Evolutionary conservation across 352 stramenopile species (phyloP).

Genomic region (Thraustochytrium sp.): DNA sequence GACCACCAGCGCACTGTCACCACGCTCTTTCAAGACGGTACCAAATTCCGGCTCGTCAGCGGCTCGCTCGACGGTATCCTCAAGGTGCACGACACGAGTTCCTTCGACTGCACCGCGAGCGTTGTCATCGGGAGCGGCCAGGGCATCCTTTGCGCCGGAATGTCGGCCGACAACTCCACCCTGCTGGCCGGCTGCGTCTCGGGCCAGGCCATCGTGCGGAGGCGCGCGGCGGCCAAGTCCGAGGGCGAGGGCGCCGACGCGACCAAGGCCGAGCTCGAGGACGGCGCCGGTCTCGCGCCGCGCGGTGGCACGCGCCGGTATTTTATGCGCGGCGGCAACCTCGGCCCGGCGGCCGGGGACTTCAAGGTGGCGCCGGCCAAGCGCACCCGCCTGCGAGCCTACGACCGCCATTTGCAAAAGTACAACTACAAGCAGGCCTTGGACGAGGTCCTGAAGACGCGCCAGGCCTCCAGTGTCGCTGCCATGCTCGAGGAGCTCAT

Average conservation of each 20-base stretch:
- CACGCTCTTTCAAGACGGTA: constrained; percentile 73
- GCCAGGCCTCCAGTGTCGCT: constrained; percentile 78
- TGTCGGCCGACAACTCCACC: constrained; percentile 17
- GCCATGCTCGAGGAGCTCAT: constrained; percentile 90
- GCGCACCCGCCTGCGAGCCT: constrained; percentile 79
- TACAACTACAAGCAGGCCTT: constrained; percentile 92
- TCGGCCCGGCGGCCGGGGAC: constrained; percentile 62
- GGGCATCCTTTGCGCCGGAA: constrained; percentile 6
- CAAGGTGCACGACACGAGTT: constrained; percentile 85
- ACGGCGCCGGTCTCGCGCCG: neutral
- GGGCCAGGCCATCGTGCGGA: constrained; percentile 5
- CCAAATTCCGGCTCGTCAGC: constrained; percentile 73
- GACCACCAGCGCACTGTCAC: constrained; percentile 91
- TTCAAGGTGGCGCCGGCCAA: constrained; percentile 69
- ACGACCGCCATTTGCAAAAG: constrained; percentile 83
- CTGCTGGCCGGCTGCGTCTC: neutral
- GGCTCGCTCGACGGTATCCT: constrained; percentile 80
- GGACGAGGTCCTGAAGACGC: constrained; percentile 82
- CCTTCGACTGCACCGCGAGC: constrained; percentile 62
- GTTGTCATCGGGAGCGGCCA: constrained; percentile 11
- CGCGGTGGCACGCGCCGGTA: constrained; percentile 51
- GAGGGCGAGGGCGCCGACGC: neutral
- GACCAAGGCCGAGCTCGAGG: neutral
- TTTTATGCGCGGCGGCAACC: constrained; percentile 76
- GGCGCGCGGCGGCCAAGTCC: neutral